Conservation (phyloP, 2,329 filamentous ascomycete species). For the Colletotrichum echinochloae region DNA sequence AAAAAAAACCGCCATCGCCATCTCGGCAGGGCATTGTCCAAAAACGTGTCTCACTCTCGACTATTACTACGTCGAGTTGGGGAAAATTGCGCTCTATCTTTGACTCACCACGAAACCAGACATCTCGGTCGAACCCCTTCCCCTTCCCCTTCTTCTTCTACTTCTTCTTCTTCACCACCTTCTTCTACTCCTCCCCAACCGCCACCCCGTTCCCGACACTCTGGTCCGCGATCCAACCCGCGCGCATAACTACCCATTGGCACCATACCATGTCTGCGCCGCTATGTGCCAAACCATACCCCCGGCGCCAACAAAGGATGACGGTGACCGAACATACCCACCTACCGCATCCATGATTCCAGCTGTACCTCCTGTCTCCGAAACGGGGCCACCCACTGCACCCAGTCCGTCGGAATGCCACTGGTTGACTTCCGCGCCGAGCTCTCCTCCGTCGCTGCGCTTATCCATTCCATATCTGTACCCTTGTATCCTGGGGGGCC, state of each 20-base stretch:
- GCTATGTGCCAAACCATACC: conserved; percentile 28
- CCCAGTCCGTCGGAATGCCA: neutral
- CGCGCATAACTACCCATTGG: conserved; percentile 13
- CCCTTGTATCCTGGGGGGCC: neutral
- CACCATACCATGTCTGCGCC: conserved; percentile 19
- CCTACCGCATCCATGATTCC: conserved; percentile 14
- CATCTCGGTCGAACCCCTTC: neutral
- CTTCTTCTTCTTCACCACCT: too few species aligned
- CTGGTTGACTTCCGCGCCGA: neutral
- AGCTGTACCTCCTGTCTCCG: conserved; percentile 14
- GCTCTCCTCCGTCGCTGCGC: neutral
- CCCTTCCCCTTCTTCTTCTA: too few species aligned
- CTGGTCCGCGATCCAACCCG: conserved; percentile 23
- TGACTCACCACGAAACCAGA: neutral
- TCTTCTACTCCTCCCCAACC: neutral
- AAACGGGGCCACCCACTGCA: neutral
- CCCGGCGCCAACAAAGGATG: conserved; percentile 19
- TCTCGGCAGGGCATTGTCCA: neutral
- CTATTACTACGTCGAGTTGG: neutral
- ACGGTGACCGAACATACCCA: conserved; percentile 7
- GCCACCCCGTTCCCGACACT: conserved; percentile 23
- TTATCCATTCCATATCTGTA: neutral
- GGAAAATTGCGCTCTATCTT: neutral
- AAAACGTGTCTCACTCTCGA: neutral
- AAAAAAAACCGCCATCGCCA: too few species aligned